Percentiles rank a stretch among this genome's conserved stretches.
Evolutionary conservation across 345 rosid species (phyloP).

Genomic region (Alliaria petiolata): DNA sequence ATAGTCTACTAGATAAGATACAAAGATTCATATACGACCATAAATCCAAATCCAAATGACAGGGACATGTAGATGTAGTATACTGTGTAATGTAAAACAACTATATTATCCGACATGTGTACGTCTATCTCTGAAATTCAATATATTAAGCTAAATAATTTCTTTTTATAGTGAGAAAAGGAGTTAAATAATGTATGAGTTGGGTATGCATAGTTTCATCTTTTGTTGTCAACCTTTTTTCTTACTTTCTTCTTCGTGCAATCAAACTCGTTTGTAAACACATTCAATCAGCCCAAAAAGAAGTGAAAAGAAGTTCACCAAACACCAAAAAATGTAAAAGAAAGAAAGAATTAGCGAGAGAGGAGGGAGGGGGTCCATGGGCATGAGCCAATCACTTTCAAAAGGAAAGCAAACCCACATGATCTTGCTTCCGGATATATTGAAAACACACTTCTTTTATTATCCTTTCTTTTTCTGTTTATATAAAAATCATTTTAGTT

Average conservation of each 20-base stretch:
- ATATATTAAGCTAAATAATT: neutral
- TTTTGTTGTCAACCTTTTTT: neutral
- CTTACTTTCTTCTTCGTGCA: slow-evolving; percentile 2
- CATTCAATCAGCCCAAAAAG: slow-evolving; percentile 16
- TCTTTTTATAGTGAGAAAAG: neutral
- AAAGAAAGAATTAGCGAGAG: slow-evolving; percentile 2
- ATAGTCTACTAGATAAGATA: no score
- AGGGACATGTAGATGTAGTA: no score
- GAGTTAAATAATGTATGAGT: neutral
- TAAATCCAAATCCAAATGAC: no score
- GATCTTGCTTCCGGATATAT: slow-evolving; percentile 30
- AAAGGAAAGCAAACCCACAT: slow-evolving; percentile 32
- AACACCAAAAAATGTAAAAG: slow-evolving; percentile 20
- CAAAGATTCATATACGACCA: no score
- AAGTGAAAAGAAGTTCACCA: slow-evolving; percentile 30
- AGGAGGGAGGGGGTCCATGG: slow-evolving; percentile 19
- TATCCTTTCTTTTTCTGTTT: slow-evolving; percentile 6
- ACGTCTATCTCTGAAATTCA: neutral
- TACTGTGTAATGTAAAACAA: neutral
- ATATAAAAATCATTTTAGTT: neutral
- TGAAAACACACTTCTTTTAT: slow-evolving; percentile 14
- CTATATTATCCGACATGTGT: neutral
- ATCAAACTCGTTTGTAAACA: slow-evolving; percentile 15
- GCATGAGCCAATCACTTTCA: slow-evolving; percentile 28
- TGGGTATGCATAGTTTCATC: neutral